Evolutionary conservation across 768 basidiomycete genomes (phyloP).

Genomic region (Leccinum imitatum): DNA sequence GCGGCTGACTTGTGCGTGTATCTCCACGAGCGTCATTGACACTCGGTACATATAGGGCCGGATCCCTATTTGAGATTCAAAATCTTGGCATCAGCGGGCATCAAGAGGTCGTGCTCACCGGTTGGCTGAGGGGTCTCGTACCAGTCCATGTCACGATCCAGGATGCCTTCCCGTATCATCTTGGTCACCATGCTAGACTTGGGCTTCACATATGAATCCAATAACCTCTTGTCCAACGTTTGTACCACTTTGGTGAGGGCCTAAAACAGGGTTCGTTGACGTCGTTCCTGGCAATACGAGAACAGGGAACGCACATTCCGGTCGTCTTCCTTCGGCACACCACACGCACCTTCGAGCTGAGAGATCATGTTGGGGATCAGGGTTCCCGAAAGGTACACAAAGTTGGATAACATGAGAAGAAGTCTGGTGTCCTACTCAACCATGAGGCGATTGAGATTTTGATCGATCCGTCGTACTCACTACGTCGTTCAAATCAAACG

Average conservation of each 20-base stretch:
- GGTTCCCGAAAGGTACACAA: slow-evolving; percentile 67
- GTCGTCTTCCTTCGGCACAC: slow-evolving; percentile 69
- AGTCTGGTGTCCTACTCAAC: slow-evolving; percentile 75
- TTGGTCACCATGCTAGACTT: slow-evolving; percentile 67
- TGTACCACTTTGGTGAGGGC: slow-evolving; percentile 74
- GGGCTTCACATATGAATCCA: slow-evolving; percentile 83
- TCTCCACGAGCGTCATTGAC: slow-evolving; percentile 83
- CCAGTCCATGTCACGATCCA: slow-evolving; percentile 87
- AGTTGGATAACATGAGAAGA: slow-evolving; percentile 87
- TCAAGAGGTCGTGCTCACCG: slow-evolving; percentile 46
- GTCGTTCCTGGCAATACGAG: not conserved
- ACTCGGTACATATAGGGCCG: slow-evolving; percentile 92
- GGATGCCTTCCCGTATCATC: slow-evolving; percentile 76
- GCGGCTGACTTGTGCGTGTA: slow-evolving; percentile 87
- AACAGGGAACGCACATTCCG: slow-evolving; percentile 49
- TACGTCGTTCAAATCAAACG: slow-evolving; percentile 57
- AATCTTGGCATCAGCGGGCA: not conserved
- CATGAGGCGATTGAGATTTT: not conserved
- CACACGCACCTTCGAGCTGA: slow-evolving; percentile 77
- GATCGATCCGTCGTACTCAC: slow-evolving; percentile 39
- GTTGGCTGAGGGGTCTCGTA: slow-evolving; percentile 90
- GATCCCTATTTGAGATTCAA: slow-evolving; percentile 59
- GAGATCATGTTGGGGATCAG: slow-evolving; percentile 78
- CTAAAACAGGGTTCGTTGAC: slow-evolving; percentile 34
- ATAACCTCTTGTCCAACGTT: slow-evolving; percentile 85